phyloP scores from a whole-genome alignment of 257 asterid genomes.

The Solanum neorickii region DNA sequence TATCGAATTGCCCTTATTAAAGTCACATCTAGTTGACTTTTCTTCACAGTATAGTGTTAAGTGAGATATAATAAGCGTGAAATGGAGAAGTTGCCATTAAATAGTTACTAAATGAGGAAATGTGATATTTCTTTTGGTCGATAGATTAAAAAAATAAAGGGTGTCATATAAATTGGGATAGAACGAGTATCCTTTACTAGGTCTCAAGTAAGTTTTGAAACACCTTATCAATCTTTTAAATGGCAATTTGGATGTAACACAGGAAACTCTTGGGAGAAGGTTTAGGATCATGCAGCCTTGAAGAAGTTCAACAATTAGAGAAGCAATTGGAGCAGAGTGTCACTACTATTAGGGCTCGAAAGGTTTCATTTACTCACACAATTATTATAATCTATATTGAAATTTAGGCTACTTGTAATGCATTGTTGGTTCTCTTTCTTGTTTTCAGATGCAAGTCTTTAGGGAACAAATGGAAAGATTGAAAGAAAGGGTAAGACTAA shows the following conservation, averaged over 20 bases:
- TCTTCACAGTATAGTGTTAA: not conserved
- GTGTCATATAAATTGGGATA: not conserved
- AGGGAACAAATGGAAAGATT: constrained; percentile 57
- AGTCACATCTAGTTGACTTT: not conserved
- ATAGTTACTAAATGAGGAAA: not conserved
- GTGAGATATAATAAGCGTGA: too few species aligned
- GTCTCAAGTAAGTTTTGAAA: not conserved
- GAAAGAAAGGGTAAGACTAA: constrained; percentile 56
- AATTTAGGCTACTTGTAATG: not conserved
- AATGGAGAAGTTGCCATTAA: not conserved
- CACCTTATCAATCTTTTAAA: not conserved
- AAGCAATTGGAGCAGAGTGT: constrained; percentile 71
- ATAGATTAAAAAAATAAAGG: not conserved
- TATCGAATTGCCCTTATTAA: not conserved
- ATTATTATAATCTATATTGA: not conserved
- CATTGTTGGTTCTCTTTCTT: not conserved
- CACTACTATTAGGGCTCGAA: constrained; percentile 50
- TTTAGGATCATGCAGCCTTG: constrained; percentile 43
- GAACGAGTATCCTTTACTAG: not conserved
- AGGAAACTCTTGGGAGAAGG: constrained; percentile 88
- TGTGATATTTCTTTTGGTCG: not conserved
- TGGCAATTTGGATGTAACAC: constrained; percentile 1
- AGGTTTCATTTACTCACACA: constrained; percentile 21
- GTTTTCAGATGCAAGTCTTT: constrained; percentile 62
- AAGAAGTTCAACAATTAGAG: constrained; percentile 70